Conservation (phyloP, 2,329 filamentous ascomycete genomes). For the Myrmaecium sp. region DNA sequence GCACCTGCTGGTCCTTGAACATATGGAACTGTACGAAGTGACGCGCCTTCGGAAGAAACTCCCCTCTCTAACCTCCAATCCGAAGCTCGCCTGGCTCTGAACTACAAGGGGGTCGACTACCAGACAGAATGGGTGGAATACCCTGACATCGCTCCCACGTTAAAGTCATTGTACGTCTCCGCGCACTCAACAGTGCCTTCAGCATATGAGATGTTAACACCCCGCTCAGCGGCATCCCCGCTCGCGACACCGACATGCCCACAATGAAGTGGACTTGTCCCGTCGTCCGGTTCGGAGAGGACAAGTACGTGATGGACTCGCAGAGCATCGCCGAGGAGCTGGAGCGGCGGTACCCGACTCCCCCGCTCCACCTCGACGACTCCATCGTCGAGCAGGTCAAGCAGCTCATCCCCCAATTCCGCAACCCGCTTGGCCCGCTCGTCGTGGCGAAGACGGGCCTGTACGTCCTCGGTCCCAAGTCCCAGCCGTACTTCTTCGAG, state of each 20-base stretch:
- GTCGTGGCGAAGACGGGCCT: conserved; percentile 35
- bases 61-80: conserved; percentile 1
- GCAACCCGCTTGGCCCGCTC: conserved; percentile 8
- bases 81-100: conserved; percentile 45
- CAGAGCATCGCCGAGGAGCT: conserved; percentile 40
- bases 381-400: conserved; percentile 31
- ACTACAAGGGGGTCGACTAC: conserved; percentile 52
- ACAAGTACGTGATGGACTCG: conserved; percentile 47
- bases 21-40: conserved; percentile 49
- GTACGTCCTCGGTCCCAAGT: conserved; percentile 20
- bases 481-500: conserved; percentile 36
- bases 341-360: conserved; percentile 41
- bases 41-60: background rate
- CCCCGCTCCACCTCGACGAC: conserved; percentile 40
- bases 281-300: conserved; percentile 37
- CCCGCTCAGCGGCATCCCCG: conserved; percentile 22
- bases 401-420: conserved; percentile 17
- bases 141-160: conserved; percentile 41
- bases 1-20: conserved; percentile 46
- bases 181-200: background rate
- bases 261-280: conserved; percentile 36
- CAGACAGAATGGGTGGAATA: conserved; percentile 55
- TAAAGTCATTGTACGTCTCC: conserved; percentile 35
- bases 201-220: conserved; percentile 1
- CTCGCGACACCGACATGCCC: conserved; percentile 23